Percentiles rank a stretch among this genome's conserved stretches.
phyloP scores from a whole-genome alignment of 2,329 filamentous ascomycete species.

The Pyrenochaeta sp. region DNA sequence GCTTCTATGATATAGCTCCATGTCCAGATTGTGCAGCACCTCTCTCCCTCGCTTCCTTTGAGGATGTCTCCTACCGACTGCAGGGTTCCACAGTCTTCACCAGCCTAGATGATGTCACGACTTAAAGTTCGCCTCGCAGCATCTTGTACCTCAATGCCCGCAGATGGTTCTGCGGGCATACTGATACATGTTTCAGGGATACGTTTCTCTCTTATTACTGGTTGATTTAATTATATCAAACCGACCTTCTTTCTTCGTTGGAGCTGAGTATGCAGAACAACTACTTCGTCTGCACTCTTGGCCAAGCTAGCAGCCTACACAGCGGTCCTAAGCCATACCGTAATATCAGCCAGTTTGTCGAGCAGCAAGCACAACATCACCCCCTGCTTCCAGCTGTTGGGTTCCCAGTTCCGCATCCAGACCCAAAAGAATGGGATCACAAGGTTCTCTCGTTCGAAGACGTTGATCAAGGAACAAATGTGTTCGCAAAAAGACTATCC shows the following conservation, averaged over 20 bases:
- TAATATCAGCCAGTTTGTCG: conserved; percentile 61
- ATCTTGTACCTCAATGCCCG: background rate
- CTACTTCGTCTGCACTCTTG: conserved; percentile 70
- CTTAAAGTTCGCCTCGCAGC: conserved; percentile 14
- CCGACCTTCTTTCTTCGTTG: background rate
- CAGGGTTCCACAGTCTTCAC: conserved; percentile 8
- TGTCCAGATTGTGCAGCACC: background rate
- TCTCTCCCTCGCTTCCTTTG: background rate
- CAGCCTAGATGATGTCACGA: conserved; percentile 40
- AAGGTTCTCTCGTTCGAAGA: conserved; percentile 50
- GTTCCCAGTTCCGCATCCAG: conserved; percentile 52
- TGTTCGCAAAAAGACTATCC: conserved; percentile 46
- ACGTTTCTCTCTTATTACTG: conserved; percentile 1
- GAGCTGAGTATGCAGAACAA: conserved; percentile 47
- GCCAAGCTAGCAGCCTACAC: conserved; percentile 58
- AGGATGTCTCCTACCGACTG: background rate
- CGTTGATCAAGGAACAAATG: conserved; percentile 43
- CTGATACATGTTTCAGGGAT: background rate
- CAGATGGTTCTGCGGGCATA: background rate
- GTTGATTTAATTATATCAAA: background rate
- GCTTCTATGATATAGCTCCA: background rate
- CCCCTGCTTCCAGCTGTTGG: conserved; percentile 59
- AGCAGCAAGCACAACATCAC: conserved; percentile 53
- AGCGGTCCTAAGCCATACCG: conserved; percentile 48
- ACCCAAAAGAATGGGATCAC: conserved; percentile 32